Base-by-base conservation (phyloP, 2,329 filamentous ascomycete genomes). In the Canariomyces notabilis region DNA sequence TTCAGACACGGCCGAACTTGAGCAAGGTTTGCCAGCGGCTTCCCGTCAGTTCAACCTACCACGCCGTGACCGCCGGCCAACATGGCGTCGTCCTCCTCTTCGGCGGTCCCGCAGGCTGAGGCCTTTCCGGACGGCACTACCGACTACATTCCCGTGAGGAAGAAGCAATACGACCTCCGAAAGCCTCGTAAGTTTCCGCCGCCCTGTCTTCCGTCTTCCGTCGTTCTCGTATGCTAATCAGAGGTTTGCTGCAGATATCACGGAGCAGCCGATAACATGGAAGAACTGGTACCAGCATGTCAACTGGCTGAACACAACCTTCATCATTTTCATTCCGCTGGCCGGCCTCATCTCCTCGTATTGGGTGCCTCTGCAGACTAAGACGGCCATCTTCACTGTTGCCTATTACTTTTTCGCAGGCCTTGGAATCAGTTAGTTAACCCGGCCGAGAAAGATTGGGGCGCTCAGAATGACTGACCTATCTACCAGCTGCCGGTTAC, bases 221-320 rank as follows among this genome's bases (percentile, higher is more conserved):
- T 16, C 21, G 14, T 9, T 31, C 14, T 3, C 6, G 19, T 6
- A 19, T 49, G 22, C 50, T 50, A 34, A 55, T 46, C 2, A 4
- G 8, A 6, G 12, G 29, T 20, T 31, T 18, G n/a, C 15, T 7
- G 37, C 41, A 57, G 56, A 95, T 69, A 93, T 95, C 68, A 82
- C 87, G 55, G 89, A 94, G 55, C 79, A 80, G 53, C 85, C 86
- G 48, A 83, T 94, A 59, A 95, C 87, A 50, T 77, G 75, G 68
- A 72, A 75, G 61, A 95, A 95, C 74, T 93, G 87, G 87, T 83
- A 89, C 71, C 85, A 90, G 72, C 89, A 95, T 64, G 78, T 95
- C 74, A 89, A 95, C 77, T 95, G 89, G 89, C 77, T 95, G 57
- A 95, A 95, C 67, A 83, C 87, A 53, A 77, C 75, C 52, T 78